phyloP scores from a whole-genome alignment of 1,284 basidiomycete species.

The Marasmius oreades region DNA sequence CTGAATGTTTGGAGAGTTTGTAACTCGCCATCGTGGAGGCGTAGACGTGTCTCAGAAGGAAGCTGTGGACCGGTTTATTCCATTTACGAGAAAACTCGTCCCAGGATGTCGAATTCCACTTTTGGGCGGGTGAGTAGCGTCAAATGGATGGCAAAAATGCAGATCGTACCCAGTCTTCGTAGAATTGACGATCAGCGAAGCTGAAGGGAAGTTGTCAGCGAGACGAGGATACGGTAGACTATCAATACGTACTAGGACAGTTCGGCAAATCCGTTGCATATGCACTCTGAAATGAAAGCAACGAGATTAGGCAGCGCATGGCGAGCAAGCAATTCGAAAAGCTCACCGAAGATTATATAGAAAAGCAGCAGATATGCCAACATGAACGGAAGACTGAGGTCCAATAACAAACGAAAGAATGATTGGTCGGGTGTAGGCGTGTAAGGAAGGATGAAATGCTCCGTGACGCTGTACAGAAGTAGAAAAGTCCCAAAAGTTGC shows the following conservation, averaged over 20 bases:
- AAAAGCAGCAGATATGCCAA: slow-evolving; percentile 76
- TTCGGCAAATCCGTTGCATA: slow-evolving; percentile 95
- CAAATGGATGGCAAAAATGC: slow-evolving; percentile 41
- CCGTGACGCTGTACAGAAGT: slow-evolving; percentile 87
- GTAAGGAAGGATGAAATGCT: slow-evolving; percentile 88
- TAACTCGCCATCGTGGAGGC: slow-evolving; percentile 81
- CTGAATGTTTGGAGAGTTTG: slow-evolving; percentile 69
- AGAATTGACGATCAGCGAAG: slow-evolving; percentile 96
- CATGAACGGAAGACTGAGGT: slow-evolving; percentile 94
- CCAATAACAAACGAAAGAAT: slow-evolving; percentile 74
- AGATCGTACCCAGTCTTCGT: slow-evolving; percentile 82
- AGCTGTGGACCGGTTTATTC: slow-evolving; percentile 91
- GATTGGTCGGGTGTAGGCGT: slow-evolving; percentile 72
- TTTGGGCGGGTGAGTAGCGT: slow-evolving; percentile 1
- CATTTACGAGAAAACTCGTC: slow-evolving; percentile 97
- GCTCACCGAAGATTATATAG: slow-evolving; percentile 77
- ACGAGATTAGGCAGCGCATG: neutral
- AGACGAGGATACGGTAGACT: neutral
- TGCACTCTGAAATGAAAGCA: slow-evolving; percentile 63
- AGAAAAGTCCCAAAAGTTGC: slow-evolving; percentile 97
- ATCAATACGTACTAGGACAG: slow-evolving; percentile 65
- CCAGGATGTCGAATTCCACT: slow-evolving; percentile 97
- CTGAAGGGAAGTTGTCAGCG: slow-evolving; percentile 30
- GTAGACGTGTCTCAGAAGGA: slow-evolving; percentile 94
- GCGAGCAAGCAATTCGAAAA: slow-evolving; percentile 10